Evolutionary conservation across 179 eudicot species (phyloP).

Genomic region (Heliamphora ciliata): DNA sequence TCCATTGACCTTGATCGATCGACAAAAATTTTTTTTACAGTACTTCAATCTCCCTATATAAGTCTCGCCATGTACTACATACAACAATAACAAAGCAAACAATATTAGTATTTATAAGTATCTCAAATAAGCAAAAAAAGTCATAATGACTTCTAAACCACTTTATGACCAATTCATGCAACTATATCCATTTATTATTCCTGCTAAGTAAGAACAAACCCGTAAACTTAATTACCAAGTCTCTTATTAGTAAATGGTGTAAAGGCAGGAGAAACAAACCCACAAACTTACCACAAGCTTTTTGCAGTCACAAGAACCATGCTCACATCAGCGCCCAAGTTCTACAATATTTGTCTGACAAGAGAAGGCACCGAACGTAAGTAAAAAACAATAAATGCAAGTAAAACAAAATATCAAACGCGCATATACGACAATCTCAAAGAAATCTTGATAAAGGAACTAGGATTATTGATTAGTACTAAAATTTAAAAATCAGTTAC

Average conservation of each 20-base stretch:
- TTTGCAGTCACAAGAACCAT: conserved; percentile 74
- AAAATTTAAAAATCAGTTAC: no score
- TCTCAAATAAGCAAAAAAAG: no score
- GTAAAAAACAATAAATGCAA: background rate
- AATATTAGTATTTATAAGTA: no score
- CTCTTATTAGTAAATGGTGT: conserved; percentile 53
- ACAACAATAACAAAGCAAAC: no score
- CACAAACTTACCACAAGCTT: conserved; percentile 15
- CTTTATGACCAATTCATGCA: background rate
- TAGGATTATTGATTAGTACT: no score
- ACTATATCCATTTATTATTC: background rate
- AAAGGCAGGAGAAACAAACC: conserved; percentile 50
- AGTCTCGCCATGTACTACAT: no score
- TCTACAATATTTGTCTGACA: conserved; percentile 52
- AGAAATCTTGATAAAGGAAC: no score
- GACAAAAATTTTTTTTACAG: no score
- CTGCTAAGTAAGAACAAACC: background rate
- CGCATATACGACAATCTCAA: no score
- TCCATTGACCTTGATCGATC: no score
- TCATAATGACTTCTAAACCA: background rate
- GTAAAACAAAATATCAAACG: no score
- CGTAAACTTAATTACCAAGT: conserved; percentile 42
- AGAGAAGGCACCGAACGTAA: conserved; percentile 16
- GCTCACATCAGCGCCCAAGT: conserved; percentile 45
- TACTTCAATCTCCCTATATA: no score